Evolutionary conservation across 2,329 filamentous ascomycete species (phyloP).

Genomic region (Clonostachys rhizophaga): DNA sequence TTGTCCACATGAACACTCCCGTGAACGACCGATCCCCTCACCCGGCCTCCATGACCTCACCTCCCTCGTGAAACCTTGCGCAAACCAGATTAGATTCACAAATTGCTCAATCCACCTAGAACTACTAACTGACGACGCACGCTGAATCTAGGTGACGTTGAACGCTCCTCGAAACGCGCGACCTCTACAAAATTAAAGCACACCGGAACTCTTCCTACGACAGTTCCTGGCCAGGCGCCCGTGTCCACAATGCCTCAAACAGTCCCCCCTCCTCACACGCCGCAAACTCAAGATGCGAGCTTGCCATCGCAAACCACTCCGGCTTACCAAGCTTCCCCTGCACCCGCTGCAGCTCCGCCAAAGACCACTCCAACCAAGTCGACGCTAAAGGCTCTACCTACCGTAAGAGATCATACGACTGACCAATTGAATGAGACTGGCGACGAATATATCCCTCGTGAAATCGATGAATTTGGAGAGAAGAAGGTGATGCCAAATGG

Average conservation of each 20-base stretch:
- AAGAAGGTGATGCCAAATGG: conserved; percentile 87
- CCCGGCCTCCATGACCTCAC: too few species aligned
- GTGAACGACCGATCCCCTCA: too few species aligned
- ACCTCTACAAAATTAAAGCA: conserved; percentile 16
- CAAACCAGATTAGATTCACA: conserved; percentile 11
- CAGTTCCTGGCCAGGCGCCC: conserved; percentile 50
- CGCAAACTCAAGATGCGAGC: conserved; percentile 43
- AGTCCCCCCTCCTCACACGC: conserved; percentile 47
- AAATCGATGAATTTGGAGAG: conserved; percentile 89
- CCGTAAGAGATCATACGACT: conserved; percentile 93
- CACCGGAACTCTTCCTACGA: conserved; percentile 40
- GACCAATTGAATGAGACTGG: conserved; percentile 86
- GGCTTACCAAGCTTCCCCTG: conserved; percentile 13
- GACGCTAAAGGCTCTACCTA: conserved; percentile 89
- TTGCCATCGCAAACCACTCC: conserved; percentile 33
- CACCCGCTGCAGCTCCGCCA: conserved; percentile 52
- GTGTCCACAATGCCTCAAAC: conserved; percentile 30
- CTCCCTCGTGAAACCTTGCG: conserved; percentile 19
- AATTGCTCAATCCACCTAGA: conserved; percentile 29
- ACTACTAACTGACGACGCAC: conserved; percentile 22
- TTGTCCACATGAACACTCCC: too few species aligned
- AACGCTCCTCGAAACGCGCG: too few species aligned
- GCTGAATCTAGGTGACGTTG: too few species aligned
- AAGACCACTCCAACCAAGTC: conserved; percentile 79
- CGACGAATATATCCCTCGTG: conserved; percentile 92